Base-by-base conservation (phyloP, 768 basidiomycete genomes). In the Tephrocybe sp. region DNA sequence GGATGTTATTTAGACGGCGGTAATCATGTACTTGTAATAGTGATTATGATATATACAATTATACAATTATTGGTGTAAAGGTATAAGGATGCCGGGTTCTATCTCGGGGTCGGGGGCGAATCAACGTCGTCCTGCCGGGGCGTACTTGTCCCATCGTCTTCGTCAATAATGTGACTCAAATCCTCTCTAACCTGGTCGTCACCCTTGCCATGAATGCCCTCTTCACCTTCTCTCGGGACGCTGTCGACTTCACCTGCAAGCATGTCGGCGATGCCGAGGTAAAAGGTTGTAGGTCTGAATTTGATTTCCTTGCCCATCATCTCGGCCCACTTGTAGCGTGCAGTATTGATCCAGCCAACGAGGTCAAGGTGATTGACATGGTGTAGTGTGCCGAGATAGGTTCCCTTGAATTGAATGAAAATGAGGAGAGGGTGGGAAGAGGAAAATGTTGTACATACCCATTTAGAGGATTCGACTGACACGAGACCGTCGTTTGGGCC, bases 401-500 rank as follows among this genome's bases (percentile, higher is more conserved):
- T 92, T 33, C 97, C 97, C 87, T 88, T 45, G 2, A 19, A 20
- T 10, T 45, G 23, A 41, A 12, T 59, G 49, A n/a, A 26, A 17
- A 11, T 3, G 48, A 8, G 4, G 11, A 10, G 1, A 30, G 13
- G 10, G n/a, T 14, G 1, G n/a, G 17, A 7, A n/a, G 13, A 38
- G 22, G 47, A 33, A 10, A 26, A 35, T 16, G 20, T 3, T 7
- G 7, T 3, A 63, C 71, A 34, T 49, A 81, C 84, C 93, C 95
- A 96, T 75, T 85, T 83, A 2, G 93, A 84, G 4, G 91, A 92
- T 53, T 85, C 74, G 39, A 96, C 83, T 40, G 86, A 88, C 40
- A 99, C 96, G 41, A 99, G 78, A 1, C 97, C 97, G 65, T 98
- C 93, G 61, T 98, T 97, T 30, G 90, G 83, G 14, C 95, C 96